These are phyloP conservation scores for Dioszegia crocea DNA, from an alignment of 768 basidiomycete species.

Conservation along the genomic window DNA sequence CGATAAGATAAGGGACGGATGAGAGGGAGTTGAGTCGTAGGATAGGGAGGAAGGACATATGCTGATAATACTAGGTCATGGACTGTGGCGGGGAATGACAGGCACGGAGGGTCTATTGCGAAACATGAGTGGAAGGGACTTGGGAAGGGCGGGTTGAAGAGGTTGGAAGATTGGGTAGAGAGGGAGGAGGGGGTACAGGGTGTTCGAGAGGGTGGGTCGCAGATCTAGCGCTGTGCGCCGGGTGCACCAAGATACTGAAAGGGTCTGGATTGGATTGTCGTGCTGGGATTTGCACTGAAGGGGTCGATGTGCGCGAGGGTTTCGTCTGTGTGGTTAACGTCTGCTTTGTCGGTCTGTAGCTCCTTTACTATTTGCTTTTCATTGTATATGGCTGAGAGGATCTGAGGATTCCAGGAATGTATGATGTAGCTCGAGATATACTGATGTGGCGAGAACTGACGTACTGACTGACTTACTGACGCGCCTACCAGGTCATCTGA, in stretches of 20 bases:
- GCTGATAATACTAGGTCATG: constrained; percentile 53
- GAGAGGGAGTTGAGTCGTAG: neutral
- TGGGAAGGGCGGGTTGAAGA: constrained; percentile 57
- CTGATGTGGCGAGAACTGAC: too few relatives aligned
- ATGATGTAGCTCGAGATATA: too few relatives aligned
- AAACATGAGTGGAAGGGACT: constrained; percentile 96
- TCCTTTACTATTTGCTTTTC: too few relatives aligned
- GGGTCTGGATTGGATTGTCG: too few relatives aligned
- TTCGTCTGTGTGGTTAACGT: too few relatives aligned
- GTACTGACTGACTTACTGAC: too few relatives aligned
- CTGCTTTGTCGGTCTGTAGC: too few relatives aligned
- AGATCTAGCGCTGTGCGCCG: neutral
- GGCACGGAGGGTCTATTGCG: constrained; percentile 69
- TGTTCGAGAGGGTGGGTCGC: neutral
- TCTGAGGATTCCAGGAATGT: too few relatives aligned
- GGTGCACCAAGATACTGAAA: neutral
- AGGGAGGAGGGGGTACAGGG: constrained; percentile 49
- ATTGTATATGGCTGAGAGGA: too few relatives aligned
- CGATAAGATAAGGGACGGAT: neutral
- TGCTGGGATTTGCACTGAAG: too few relatives aligned
- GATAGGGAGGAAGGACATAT: neutral
- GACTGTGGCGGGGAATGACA: constrained; percentile 58
- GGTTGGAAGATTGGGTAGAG: constrained; percentile 71
- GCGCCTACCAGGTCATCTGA: too few relatives aligned
- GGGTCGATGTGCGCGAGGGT: too few relatives aligned